These are phyloP conservation scores for Geosmithia morbida DNA, from an alignment of 2,329 filamentous ascomycete genomes.

Conservation along the genomic window DNA sequence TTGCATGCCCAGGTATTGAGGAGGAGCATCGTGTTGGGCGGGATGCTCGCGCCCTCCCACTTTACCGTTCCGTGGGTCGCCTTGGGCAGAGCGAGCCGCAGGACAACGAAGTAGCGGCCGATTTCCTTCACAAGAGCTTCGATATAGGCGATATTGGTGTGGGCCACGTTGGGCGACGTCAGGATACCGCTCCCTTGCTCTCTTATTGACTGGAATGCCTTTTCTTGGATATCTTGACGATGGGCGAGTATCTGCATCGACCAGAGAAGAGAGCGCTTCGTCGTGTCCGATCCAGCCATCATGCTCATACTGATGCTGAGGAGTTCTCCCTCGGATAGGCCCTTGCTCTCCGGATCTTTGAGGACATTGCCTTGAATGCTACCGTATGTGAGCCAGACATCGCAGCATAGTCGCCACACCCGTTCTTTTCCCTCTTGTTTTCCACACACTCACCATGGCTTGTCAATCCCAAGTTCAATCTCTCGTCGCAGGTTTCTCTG, in stretches of 20 bases:
- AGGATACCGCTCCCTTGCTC: conserved; percentile 4
- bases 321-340: conserved; percentile 47
- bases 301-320: conserved; percentile 55
- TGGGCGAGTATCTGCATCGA: conserved; percentile 12
- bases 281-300: conserved; percentile 16
- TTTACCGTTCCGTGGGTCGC: conserved; percentile 17
- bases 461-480: conserved; percentile 37
- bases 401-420: too few species aligned
- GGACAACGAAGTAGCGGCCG: conserved; percentile 49
- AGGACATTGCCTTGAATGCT: conserved; percentile 50
- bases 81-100: conserved; percentile 49
- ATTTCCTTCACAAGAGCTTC: conserved; percentile 51
- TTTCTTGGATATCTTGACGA: conserved; percentile 12
- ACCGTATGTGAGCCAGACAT: too few species aligned
- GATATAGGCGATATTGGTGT: conserved; percentile 47
- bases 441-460: conserved; percentile 27
- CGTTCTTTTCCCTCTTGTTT: too few species aligned
- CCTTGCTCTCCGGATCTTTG: conserved; percentile 50
- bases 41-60: conserved; percentile 22
- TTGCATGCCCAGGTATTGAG: conserved; percentile 14
- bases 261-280: conserved; percentile 11
- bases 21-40: conserved; percentile 32
- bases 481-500: conserved; percentile 6
- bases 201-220: conserved; percentile 8
- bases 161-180: conserved; percentile 6